Percentiles rank a stretch among this genome's conserved stretches.
Conservation (phyloP, 2,329 filamentous ascomycete species). For the Phyllosticta citriasiana region DNA sequence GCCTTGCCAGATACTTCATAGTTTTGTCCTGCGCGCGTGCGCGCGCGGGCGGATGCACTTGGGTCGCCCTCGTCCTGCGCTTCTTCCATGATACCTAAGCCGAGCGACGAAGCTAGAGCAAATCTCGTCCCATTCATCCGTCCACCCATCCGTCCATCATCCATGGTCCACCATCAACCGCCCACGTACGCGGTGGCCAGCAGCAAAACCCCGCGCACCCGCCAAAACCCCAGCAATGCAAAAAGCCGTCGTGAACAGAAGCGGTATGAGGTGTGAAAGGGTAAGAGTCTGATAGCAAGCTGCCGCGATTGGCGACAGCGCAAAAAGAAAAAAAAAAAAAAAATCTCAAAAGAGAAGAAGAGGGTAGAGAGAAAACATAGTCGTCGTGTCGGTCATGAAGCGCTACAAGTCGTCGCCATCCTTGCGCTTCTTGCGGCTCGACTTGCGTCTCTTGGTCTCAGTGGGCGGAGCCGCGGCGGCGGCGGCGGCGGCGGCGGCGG, state of each 20-base stretch:
- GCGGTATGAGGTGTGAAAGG: neutral
- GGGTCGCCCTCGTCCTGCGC: too few relatives aligned
- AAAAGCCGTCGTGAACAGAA: neutral
- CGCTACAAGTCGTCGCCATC: slow-evolving; percentile 26
- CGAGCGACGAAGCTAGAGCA: too few relatives aligned
- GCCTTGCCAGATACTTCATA: too few relatives aligned
- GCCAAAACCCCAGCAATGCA: neutral
- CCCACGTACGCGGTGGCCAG: neutral
- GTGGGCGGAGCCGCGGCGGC: neutral
- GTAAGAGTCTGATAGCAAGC: neutral
- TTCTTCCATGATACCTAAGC: too few relatives aligned
- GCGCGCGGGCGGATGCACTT: too few relatives aligned
- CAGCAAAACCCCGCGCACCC: neutral
- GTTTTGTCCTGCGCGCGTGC: too few relatives aligned
- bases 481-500: neutral
- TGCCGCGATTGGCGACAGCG: neutral
- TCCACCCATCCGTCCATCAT: too few relatives aligned
- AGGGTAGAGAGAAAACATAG: neutral
- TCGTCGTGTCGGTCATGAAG: neutral
- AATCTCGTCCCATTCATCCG: too few relatives aligned
- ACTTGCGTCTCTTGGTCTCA: slow-evolving; percentile 37
- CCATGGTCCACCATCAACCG: neutral
- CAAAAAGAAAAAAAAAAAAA: neutral
- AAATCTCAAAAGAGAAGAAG: neutral
- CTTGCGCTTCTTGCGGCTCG: slow-evolving; percentile 28